Conservation (phyloP, 2,329 filamentous ascomycete species). For the Cercospora sp. region DNA sequence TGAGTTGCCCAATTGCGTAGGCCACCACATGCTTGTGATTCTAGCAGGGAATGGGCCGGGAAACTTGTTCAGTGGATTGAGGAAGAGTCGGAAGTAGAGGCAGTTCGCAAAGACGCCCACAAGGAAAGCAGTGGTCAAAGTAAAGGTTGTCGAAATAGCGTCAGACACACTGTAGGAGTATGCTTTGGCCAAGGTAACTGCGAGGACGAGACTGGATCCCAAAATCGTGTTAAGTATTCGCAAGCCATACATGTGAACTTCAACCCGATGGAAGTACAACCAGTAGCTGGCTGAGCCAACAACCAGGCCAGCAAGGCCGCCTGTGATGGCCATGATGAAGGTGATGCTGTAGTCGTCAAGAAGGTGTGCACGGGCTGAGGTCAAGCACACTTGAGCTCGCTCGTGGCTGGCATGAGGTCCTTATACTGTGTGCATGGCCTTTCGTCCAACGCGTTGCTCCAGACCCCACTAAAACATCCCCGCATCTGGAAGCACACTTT, state of each 20-base stretch:
- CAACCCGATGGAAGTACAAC: constrained; percentile 32
- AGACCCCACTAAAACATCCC: constrained; percentile 9
- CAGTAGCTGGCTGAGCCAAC: constrained; percentile 28
- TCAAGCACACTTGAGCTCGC: neutral
- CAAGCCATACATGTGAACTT: constrained; percentile 35
- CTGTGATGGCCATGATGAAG: constrained; percentile 5
- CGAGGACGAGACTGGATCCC: constrained; percentile 20
- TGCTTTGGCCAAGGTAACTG: constrained; percentile 23
- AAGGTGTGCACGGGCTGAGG: neutral
- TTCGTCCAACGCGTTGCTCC: constrained; percentile 6
- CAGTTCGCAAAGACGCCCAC: constrained; percentile 38
- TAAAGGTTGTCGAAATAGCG: constrained; percentile 20
- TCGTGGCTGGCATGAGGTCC: neutral
- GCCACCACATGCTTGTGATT: constrained; percentile 40
- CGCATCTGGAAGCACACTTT: constrained; percentile 14
- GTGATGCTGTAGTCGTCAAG: neutral
- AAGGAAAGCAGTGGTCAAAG: constrained; percentile 24
- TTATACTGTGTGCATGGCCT: neutral
- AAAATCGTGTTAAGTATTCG: constrained; percentile 31
- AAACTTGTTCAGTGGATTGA: constrained; percentile 40
- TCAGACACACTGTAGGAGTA: constrained; percentile 20
- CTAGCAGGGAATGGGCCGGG: constrained; percentile 41
- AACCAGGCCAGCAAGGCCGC: constrained; percentile 4
- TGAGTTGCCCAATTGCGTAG: constrained; percentile 30
- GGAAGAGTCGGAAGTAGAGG: constrained; percentile 41